These are phyloP conservation scores for Paramyrothecium sp. DNA, from an alignment of 2,329 filamentous ascomycete genomes.

Conservation along the genomic window DNA sequence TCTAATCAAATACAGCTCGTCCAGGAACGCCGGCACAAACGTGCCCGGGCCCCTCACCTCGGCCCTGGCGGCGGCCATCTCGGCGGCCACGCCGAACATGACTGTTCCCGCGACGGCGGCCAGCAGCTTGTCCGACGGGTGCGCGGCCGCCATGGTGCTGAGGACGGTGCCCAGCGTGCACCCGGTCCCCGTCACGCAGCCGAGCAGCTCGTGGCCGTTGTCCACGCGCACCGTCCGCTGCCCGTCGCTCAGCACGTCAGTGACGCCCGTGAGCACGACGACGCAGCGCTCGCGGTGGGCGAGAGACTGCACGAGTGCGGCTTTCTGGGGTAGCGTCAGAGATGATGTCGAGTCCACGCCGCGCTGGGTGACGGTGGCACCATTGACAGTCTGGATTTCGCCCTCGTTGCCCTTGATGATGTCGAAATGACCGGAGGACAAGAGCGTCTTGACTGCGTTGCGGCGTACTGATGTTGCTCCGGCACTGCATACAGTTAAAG, in stretches of 20 bases:
- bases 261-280: conserved; percentile 78
- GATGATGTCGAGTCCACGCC: conserved; percentile 79
- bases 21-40: conserved; percentile 83
- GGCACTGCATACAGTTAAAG: conserved; percentile 42
- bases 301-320: conserved; percentile 61
- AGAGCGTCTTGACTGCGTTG: conserved; percentile 66
- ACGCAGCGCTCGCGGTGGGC: conserved; percentile 70
- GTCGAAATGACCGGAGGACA: conserved; percentile 74
- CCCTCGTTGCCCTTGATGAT: conserved; percentile 94
- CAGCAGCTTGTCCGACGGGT: conserved; percentile 62
- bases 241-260: conserved; percentile 78
- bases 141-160: conserved; percentile 70
- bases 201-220: conserved; percentile 75
- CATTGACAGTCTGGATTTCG: conserved; percentile 75
- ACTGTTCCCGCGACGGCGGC: conserved; percentile 72
- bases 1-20: conserved; percentile 59
- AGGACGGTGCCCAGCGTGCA: conserved; percentile 83
- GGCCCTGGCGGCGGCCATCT: conserved; percentile 61
- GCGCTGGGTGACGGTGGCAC: conserved; percentile 58
- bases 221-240: conserved; percentile 61
- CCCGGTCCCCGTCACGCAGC: conserved; percentile 74
- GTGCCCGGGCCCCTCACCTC: conserved; percentile 78
- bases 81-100: conserved; percentile 74
- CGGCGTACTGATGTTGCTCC: conserved; percentile 77
- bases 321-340: conserved; percentile 51